Base-by-base conservation (phyloP, 352 stramenopile species). In the Phytophthora hybrid region DNA sequence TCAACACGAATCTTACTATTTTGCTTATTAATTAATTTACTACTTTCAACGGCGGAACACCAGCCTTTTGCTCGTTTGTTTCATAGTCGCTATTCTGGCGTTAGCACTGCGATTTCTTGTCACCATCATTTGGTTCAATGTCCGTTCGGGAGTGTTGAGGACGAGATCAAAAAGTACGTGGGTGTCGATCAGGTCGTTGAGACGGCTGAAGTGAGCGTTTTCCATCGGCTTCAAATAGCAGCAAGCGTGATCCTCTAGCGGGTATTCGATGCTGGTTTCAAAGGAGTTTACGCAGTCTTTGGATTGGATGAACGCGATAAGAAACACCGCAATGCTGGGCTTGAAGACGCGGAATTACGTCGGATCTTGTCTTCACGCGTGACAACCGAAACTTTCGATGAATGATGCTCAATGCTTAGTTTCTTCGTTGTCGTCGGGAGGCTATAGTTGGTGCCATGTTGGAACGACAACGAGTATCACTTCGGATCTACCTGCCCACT, bases 251-350 rank as follows among this genome's bases (percentile, higher is more conserved):
- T 63, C 19, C 39, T n/a, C 39, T n/a, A n/a, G 39, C 39, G 39
- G 18, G 39, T 46, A 46, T 46, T 46, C 18, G 39, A 46, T n/a
- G 39, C 14, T 14, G 16, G 39, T 46, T 46, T 16, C 39, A 16
- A n/a, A 21, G 18, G 18, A 21, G 59, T 57, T 65, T 65, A 65
- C 41, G 10, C 14, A 19, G 10, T n/a, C 14, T 19, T 16, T 16
- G 13, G 59, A 56, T 70, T 71, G 29, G 56, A 52, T 65, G 57
- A 13, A 59, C 53, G 23, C 26, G 51, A 69, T 69, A 62, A 69
- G 51, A 69, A 62, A 54, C 29, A 29, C 8, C 47, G n/a, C 47
- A 54, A 54, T 29, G n/a, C n/a, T 54, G 14, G 19, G 23, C 47
- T 53, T 39, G 37, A 56, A 54, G 32, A 56, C 62, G 49, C n/a